A percentile compares a stretch with the other conserved stretches of the same genome.
Conservation (phyloP, 2,329 filamentous ascomycete species). For the Escovopsis sp. region DNA sequence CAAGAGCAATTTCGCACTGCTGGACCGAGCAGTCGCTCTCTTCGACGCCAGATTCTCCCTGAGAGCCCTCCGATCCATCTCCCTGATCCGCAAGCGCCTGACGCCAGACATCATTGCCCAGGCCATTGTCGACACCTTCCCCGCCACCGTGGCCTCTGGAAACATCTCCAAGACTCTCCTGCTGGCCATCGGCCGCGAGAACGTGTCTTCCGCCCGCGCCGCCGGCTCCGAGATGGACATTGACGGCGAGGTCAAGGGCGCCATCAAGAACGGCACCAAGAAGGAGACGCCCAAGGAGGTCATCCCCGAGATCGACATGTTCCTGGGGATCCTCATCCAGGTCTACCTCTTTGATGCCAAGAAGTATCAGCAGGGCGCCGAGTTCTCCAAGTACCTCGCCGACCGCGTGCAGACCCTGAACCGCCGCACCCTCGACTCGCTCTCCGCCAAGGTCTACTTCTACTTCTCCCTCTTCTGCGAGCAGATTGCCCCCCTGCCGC, state of each 20-base stretch:
- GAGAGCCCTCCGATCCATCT: constrained; percentile 86
- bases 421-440: constrained; percentile 81
- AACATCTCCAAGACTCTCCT: constrained; percentile 56
- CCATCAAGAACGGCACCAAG: constrained; percentile 32
- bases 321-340: constrained; percentile 73
- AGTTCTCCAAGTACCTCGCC: constrained; percentile 72
- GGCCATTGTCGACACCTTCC: constrained; percentile 69
- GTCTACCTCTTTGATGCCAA: constrained; percentile 82
- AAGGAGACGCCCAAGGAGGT: constrained; percentile 62
- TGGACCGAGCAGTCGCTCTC: constrained; percentile 80
- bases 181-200: constrained; percentile 51
- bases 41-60: constrained; percentile 95
- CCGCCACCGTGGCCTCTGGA: constrained; percentile 38
- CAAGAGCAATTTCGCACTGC: constrained; percentile 79
- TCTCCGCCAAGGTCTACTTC: constrained; percentile 93
- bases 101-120: constrained; percentile 68
- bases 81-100: constrained; percentile 83
- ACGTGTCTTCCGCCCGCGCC: constrained; percentile 34
- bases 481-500: constrained; percentile 72
- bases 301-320: constrained; percentile 77
- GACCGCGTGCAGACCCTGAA: constrained; percentile 81
- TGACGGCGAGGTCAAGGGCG: constrained; percentile 43
- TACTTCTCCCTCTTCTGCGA: constrained; percentile 96
- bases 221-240: constrained; percentile 56
- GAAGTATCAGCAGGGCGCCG: constrained; percentile 61